Conservation (phyloP, 2,329 filamentous ascomycete genomes). For the Lanzia echinophila region DNA sequence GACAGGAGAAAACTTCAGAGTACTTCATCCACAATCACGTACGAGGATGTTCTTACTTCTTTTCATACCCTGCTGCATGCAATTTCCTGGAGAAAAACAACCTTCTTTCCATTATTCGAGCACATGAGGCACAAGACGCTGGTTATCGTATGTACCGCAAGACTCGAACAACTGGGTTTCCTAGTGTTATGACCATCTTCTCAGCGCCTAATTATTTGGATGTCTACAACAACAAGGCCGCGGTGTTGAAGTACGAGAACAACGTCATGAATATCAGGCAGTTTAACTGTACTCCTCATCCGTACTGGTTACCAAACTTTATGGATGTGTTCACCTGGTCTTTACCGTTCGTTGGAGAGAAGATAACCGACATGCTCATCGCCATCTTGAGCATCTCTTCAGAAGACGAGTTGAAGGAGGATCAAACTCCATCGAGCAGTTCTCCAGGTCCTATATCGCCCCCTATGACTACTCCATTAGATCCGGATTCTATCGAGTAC, state of each 20-base stretch:
- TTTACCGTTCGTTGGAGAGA: slow-evolving; percentile 94
- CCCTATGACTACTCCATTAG: slow-evolving; percentile 49
- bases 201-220: slow-evolving; percentile 98
- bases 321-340: slow-evolving; percentile 99
- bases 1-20: slow-evolving; percentile 96
- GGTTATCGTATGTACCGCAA: slow-evolving; percentile 99
- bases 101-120: slow-evolving; percentile 89
- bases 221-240: slow-evolving; percentile 99
- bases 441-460: slow-evolving; percentile 68
- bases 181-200: slow-evolving; percentile 99
- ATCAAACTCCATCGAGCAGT: slow-evolving; percentile 60
- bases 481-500: slow-evolving; percentile 84
- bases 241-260: slow-evolving; percentile 98
- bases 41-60: slow-evolving; percentile 97
- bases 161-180: slow-evolving; percentile 95
- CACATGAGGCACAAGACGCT: slow-evolving; percentile 96
- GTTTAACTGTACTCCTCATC: slow-evolving; percentile 98
- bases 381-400: slow-evolving; percentile 97
- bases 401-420: slow-evolving; percentile 94
- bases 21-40: slow-evolving; percentile 99
- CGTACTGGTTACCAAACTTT: slow-evolving; percentile 99
- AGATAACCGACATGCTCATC: slow-evolving; percentile 99
- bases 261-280: slow-evolving; percentile 99
- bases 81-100: slow-evolving; percentile 99
- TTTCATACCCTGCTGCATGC: slow-evolving; percentile 95